These are phyloP conservation scores for Suhomyces panamericanus DNA, from an alignment of 1,139 yeast species.

Conservation along the genomic window DNA sequence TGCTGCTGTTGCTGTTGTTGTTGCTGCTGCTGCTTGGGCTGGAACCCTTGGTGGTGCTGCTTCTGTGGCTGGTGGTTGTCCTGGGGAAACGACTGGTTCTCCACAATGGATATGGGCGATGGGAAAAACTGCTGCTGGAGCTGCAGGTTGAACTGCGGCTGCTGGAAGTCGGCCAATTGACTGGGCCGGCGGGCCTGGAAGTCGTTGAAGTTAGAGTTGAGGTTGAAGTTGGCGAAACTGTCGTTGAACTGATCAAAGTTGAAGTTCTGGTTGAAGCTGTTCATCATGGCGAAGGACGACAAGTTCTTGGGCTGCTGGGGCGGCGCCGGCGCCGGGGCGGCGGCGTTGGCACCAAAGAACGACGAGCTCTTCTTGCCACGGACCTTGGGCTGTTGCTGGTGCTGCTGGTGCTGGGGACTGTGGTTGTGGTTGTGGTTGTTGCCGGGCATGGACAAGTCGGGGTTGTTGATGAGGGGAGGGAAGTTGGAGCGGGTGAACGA, in stretches of 20 bases:
- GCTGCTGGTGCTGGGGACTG: no score
- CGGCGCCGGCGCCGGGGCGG: conserved; percentile 3
- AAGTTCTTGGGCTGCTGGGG: conserved; percentile 15
- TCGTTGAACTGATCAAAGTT: conserved; percentile 35
- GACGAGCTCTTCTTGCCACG: conserved; percentile 11
- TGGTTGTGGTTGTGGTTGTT: no score
- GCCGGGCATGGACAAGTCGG: conserved; percentile 9
- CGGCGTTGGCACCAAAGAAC: conserved; percentile 11
- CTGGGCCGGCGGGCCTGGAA: conserved; percentile 49
- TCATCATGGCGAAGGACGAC: conserved; percentile 19
- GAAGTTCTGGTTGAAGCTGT: conserved; percentile 18
- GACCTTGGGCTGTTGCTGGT: conserved; percentile 8
- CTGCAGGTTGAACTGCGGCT: conserved; percentile 12
- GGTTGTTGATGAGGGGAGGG: conserved; percentile 15
- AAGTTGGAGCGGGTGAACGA: conserved; percentile 43
- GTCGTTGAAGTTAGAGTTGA: conserved; percentile 40
- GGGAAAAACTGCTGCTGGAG: conserved; percentile 13
- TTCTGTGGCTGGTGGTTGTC: conserved; percentile 2
- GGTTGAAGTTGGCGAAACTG: conserved; percentile 35
- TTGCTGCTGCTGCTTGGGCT: conserved; percentile 4
- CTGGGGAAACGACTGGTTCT: conserved; percentile 10
- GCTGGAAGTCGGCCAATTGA: conserved; percentile 41
- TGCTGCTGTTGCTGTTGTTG: conserved; percentile 8
- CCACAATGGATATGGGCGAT: conserved; percentile 10
- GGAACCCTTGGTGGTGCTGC: conserved; percentile 2